A percentile compares a stretch with the other conserved stretches of the same genome.
These are phyloP conservation scores for Forsythia viridissima DNA, from an alignment of 257 asterid species.

Conservation along the genomic window DNA sequence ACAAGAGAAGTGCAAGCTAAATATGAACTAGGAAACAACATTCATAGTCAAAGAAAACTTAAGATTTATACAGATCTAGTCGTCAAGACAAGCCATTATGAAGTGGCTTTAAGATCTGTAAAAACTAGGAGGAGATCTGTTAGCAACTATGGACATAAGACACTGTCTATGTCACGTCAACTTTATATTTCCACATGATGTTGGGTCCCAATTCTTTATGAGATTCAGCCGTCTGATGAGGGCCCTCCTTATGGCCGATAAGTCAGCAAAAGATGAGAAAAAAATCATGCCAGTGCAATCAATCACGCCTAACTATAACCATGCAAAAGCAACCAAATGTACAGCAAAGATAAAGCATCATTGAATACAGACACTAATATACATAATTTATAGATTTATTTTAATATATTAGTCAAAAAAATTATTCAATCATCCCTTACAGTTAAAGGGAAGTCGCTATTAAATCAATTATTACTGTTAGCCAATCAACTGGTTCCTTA, in stretches of 20 bases:
- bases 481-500: slow-evolving; percentile 14
- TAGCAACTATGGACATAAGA: slow-evolving; percentile 25
- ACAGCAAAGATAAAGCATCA: slow-evolving; percentile 24
- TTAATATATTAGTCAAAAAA: slow-evolving; percentile 9
- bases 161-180: slow-evolving; percentile 21
- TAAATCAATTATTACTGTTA: slow-evolving; percentile 17
- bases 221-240: slow-evolving; percentile 41
- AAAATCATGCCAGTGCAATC: slow-evolving; percentile 29
- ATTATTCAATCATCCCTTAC: slow-evolving; percentile 9
- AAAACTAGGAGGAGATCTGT: slow-evolving; percentile 28
- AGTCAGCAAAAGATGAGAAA: slow-evolving; percentile 26
- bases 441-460: slow-evolving; percentile 13
- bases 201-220: slow-evolving; percentile 36
- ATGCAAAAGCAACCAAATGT: slow-evolving; percentile 41
- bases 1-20: background rate
- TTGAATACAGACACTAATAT: slow-evolving; percentile 1
- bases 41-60: slow-evolving; percentile 24
- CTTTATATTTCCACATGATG: slow-evolving; percentile 42
- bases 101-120: slow-evolving; percentile 27
- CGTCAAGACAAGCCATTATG: slow-evolving; percentile 32
- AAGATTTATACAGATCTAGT: slow-evolving; percentile 44
- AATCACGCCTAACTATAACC: slow-evolving; percentile 43
- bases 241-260: slow-evolving; percentile 54
- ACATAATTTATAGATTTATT: slow-evolving; percentile 4
- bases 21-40: slow-evolving; percentile 18